phyloP scores from a whole-genome alignment of 139 green algal genomes.

The Zygnema cylindricum region DNA sequence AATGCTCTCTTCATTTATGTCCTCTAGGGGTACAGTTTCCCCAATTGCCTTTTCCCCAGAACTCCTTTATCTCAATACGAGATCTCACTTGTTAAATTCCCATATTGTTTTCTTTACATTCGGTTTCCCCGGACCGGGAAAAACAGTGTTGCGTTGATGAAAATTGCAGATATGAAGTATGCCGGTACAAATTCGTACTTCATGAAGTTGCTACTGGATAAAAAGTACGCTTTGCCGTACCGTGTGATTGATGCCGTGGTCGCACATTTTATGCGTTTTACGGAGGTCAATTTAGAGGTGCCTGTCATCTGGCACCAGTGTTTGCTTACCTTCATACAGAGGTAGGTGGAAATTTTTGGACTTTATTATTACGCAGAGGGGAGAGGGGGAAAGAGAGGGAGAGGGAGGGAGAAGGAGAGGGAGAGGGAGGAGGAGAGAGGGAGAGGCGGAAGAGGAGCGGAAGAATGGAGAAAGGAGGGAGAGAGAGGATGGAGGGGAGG shows the following conservation, averaged over 20 bases:
- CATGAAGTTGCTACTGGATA: constrained; percentile 95
- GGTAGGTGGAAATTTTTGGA: constrained; percentile 59
- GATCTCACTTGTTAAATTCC: too few relatives aligned
- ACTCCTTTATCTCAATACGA: too few relatives aligned
- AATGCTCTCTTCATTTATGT: too few relatives aligned
- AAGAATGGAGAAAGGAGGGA: too few relatives aligned
- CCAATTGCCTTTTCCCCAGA: too few relatives aligned
- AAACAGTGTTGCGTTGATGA: constrained; percentile 81
- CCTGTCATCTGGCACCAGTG: constrained; percentile 98
- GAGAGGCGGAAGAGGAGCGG: too few relatives aligned
- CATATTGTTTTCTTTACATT: too few relatives aligned
- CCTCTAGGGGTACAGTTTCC: too few relatives aligned
- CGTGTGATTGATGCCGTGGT: constrained; percentile 72
- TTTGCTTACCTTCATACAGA: constrained; percentile 93
- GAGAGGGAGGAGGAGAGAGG: background rate
- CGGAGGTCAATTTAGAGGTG: constrained; percentile 82
- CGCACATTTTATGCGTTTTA: constrained; percentile 78
- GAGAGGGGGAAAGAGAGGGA: background rate
- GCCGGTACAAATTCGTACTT: constrained; percentile 95
- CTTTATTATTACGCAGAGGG: background rate
- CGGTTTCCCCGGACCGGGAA: too few relatives aligned
- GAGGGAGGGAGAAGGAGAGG: background rate
- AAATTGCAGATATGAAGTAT: constrained; percentile 91
- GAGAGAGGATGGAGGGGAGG: too few relatives aligned
- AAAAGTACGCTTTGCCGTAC: constrained; percentile 98